phyloP scores from a whole-genome alignment of 1,284 basidiomycete species.

The Puccinia novopanici region DNA sequence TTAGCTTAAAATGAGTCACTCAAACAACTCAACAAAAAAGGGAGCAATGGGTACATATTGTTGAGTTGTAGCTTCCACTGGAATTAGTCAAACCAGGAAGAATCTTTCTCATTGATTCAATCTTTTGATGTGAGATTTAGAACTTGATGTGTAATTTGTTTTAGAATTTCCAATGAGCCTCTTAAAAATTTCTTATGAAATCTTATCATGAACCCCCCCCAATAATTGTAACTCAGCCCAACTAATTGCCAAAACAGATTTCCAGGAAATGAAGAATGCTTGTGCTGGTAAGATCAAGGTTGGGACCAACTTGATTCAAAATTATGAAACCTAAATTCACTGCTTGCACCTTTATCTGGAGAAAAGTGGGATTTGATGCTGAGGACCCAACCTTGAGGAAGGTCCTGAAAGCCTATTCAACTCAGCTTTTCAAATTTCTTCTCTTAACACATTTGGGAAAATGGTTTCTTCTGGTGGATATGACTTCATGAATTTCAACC shows the following conservation, averaged over 20 bases:
- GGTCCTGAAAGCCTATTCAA: slow-evolving; percentile 13
- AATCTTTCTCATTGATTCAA: too few species aligned
- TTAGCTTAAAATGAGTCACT: too few species aligned
- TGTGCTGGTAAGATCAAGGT: slow-evolving; percentile 4
- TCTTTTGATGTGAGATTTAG: too few species aligned
- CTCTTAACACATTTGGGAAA: slow-evolving; percentile 14
- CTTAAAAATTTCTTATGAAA: too few species aligned
- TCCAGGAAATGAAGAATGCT: slow-evolving; percentile 1
- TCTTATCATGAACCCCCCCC: too few species aligned
- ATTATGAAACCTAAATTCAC: neutral
- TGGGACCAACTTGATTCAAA: neutral
- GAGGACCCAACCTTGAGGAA: slow-evolving; percentile 34
- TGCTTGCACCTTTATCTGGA: slow-evolving; percentile 10
- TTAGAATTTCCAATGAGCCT: too few species aligned
- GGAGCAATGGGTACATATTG: too few species aligned
- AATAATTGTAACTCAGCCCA: neutral
- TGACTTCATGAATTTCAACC: slow-evolving; percentile 23
- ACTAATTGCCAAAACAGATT: neutral
- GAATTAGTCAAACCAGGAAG: too few species aligned
- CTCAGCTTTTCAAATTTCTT: neutral
- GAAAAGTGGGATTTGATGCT: slow-evolving; percentile 25
- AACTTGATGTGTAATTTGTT: too few species aligned
- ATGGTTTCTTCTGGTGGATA: neutral
- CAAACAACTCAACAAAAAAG: too few species aligned
- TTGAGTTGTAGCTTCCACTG: too few species aligned